Evolutionary conservation across 352 stramenopile species (phyloP).

Genomic region (Phytopythium cucurbitacearum): DNA sequence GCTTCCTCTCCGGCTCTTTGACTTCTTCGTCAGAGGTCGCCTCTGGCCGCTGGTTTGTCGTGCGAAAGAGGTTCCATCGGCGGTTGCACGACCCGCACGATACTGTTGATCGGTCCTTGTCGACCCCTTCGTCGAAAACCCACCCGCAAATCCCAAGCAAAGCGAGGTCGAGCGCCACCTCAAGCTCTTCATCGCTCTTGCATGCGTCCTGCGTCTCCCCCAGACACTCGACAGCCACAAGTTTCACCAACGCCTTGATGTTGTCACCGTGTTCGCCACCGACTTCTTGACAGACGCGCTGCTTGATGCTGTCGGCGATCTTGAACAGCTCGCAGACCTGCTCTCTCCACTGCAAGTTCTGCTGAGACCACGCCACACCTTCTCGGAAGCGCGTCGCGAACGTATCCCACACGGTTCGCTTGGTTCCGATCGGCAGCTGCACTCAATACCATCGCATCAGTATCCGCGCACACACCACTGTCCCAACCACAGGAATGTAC

Average conservation of each 20-base stretch:
- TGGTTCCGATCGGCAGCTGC: conserved; percentile 31
- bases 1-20: conserved; percentile 25
- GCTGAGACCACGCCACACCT: conserved; percentile 8
- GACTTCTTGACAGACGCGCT: too few species aligned
- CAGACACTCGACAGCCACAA: too few species aligned
- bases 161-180: conserved; percentile 18
- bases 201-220: too few species aligned
- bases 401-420: conserved; percentile 21
- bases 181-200: background rate
- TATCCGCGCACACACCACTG: background rate
- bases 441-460: conserved; percentile 2
- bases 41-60: background rate
- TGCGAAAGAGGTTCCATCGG: conserved; percentile 13
- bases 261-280: too few species aligned
- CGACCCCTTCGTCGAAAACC: conserved; percentile 17
- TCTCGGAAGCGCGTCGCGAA: conserved; percentile 18
- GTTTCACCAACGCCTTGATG: too few species aligned
- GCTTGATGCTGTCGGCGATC: conserved; percentile 7
- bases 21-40: conserved; percentile 1
- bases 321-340: conserved; percentile 12
- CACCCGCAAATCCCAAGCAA: conserved; percentile 40
- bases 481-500: conserved; percentile 11
- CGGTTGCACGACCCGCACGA: conserved; percentile 48
- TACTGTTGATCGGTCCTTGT: conserved; percentile 7
- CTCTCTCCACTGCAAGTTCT: conserved; percentile 9